Percentiles rank a stretch among this genome's conserved stretches.
phyloP scores from a whole-genome alignment of 768 basidiomycete genomes.

The Tricholomella constricta region DNA sequence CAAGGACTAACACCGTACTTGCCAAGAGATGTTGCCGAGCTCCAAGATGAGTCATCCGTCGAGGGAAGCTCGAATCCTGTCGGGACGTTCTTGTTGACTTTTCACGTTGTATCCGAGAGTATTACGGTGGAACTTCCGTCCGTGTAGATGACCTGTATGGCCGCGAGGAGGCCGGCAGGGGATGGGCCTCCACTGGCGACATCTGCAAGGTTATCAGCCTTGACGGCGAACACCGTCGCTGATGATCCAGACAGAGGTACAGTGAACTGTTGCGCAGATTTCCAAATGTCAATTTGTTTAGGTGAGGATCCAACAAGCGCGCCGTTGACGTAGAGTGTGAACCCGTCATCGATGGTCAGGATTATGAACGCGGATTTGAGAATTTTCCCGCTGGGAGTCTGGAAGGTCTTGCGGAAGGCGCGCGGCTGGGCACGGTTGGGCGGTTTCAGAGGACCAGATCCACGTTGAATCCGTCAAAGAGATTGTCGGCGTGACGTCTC shows the following conservation, averaged over 20 bases:
- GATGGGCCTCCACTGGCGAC: conserved; percentile 14
- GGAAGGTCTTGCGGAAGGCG: conserved; percentile 30
- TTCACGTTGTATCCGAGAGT: conserved; percentile 26
- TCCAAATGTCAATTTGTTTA: conserved; percentile 23
- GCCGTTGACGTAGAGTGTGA: conserved; percentile 31
- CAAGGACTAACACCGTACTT: conserved; percentile 25
- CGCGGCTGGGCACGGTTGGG: conserved; percentile 19
- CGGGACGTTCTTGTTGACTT: conserved; percentile 17
- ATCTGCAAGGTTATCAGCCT: conserved; percentile 23
- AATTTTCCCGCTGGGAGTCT: conserved; percentile 21
- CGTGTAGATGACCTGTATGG: conserved; percentile 22
- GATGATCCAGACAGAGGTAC: conserved; percentile 19
- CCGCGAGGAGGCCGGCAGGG: conserved; percentile 26
- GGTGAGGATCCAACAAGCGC: conserved; percentile 20
- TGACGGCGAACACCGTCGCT: conserved; percentile 25
- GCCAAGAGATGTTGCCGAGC: conserved; percentile 18
- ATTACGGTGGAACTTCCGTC: conserved; percentile 23
- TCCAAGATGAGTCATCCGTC: conserved; percentile 25
- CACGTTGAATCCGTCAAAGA: conserved; percentile 24
- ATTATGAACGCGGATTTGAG: conserved; percentile 21
- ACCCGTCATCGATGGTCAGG: conserved; percentile 30
- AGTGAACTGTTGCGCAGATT: conserved; percentile 21
- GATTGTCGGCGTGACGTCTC: conserved; percentile 12
- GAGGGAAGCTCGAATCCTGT: conserved; percentile 21
- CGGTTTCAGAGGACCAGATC: conserved; percentile 28